Evolutionary conservation across 306 rosid genomes (phyloP).

Genomic region (Fragaria ananassa): DNA sequence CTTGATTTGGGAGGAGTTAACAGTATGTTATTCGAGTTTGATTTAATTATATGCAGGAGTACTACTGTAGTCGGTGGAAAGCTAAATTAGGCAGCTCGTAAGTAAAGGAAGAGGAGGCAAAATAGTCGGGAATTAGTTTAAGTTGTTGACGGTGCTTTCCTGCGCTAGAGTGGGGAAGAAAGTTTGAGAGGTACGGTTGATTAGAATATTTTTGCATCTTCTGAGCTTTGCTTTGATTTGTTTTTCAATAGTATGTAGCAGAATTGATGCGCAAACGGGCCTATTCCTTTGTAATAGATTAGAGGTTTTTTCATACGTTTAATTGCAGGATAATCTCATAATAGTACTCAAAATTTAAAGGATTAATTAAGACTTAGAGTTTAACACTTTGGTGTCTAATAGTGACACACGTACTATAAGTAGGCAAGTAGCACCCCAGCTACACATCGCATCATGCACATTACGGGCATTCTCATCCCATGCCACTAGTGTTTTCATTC

Average conservation of each 20-base stretch:
- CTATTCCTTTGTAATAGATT: background rate
- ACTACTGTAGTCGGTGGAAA: constrained; percentile 9
- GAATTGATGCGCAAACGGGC: background rate
- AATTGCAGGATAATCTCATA: background rate
- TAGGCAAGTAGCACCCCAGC: no score
- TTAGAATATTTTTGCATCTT: background rate
- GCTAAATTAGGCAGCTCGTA: background rate
- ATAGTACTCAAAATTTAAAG: no score
- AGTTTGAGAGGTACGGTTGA: background rate
- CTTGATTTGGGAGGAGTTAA: constrained; percentile 12
- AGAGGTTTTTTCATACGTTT: background rate
- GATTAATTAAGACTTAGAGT: no score
- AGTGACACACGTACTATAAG: no score
- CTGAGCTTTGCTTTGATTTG: background rate
- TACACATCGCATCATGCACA: no score
- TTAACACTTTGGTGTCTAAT: no score
- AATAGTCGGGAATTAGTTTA: background rate
- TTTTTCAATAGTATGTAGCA: background rate
- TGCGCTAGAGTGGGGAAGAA: background rate
- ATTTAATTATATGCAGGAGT: background rate
- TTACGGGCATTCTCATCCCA: no score
- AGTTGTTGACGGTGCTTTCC: background rate
- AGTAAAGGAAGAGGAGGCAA: background rate
- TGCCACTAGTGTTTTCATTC: no score
- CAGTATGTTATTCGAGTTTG: background rate